Base-by-base conservation (phyloP, 1,284 basidiomycete genomes). In the Rhodotorula sp. region DNA sequence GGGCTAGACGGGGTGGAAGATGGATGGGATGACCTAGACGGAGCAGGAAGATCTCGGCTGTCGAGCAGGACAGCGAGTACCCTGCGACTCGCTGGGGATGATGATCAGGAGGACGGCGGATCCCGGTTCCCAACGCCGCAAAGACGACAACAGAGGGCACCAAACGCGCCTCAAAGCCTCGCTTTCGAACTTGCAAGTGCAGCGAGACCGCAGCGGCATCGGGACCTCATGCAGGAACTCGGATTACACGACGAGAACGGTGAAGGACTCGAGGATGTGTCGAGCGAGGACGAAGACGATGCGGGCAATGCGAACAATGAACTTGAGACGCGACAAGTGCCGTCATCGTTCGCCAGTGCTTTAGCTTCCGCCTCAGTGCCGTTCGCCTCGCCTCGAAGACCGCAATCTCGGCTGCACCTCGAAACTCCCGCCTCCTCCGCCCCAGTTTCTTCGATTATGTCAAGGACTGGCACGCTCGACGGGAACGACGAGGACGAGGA, bases 111-210 rank as follows among this genome's bases (percentile, higher is more conserved):
- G 8, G 48, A 55, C n/a, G 59, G 22, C 4, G 56, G 37, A 31
- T 31, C 30, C 22, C 30, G 44, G 24, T 61, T 59, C 20, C 30
- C 47, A 28, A 52, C 50, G 6, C 64, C 59, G 11, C 22, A 26
- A 16, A 55, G 50, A n/a, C 24, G 34, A 46, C n/a, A 55, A 24
- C 40, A 44, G 34, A 26, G 44, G 13, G 18, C n/a, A 4, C 20
- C 22, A 16, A 22, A 57, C 37, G 48, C 16, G 2, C 8, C 22
- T 9, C 22, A 37, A 20, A 64, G 58, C 26, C 53, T 72, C 18
- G 71, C 71, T 26, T 65, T 62, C n/a, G 71, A 72, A 51, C 68
- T 72, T 18, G 68, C 71, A 15, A 62, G 59, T 28, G 67, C 61
- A 16, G 56, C 62, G 31, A 31, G 57, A 15, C 56, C 68, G 16